Base-by-base conservation (phyloP, 306 rosid species). In the Styphnolobium japonicum region DNA sequence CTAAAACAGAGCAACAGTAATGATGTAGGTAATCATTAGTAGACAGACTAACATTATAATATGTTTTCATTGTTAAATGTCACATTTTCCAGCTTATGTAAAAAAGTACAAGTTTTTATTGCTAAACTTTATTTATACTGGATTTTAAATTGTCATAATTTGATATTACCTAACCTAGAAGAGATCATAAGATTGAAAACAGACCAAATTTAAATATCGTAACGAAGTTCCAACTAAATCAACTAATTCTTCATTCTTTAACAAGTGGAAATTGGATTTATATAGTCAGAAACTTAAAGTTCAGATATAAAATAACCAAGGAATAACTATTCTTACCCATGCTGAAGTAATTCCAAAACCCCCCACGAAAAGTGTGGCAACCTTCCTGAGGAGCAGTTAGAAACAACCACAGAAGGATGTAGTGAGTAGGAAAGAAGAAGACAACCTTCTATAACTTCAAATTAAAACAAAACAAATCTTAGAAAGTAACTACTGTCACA, bases 291-390 rank as follows among this genome's bases (percentile, higher is more conserved):
- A 75, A 63, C 67, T 45, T 48, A 31, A 80, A 73, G n/a, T 79
- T 77, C 51, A 81, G 78, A 27, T 39, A 52, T 10, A 71, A 46
- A 42, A 43, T 81, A 76, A 67, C 45, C 40, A 27, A 18, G 67
- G 77, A 57, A 64, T 67, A 82, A 76, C 42, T 40, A 78, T 16
- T 80, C 90, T 86, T 85, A 93, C 99, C 99, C 97, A 95, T 91
- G 86, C 99, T 95, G 86, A 93, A 95, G 89, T 93, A 91, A 89
- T 95, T 95, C 97, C 98, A 93, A 84, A 93, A 95, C 71, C 99
- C 99, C 7, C 99, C 99, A 34, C 98, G 99, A 82, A 91, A 95
- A 21, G 97, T 95, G 81, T 90, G 93, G 82, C 22, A 84, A 63
- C 99, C 99, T 67, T 89, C 96, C 99, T 93, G 96, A 65, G 48